These are phyloP conservation scores for Phytophthora fragariaefolia DNA, from an alignment of 352 stramenopile species.

Conservation along the genomic window DNA sequence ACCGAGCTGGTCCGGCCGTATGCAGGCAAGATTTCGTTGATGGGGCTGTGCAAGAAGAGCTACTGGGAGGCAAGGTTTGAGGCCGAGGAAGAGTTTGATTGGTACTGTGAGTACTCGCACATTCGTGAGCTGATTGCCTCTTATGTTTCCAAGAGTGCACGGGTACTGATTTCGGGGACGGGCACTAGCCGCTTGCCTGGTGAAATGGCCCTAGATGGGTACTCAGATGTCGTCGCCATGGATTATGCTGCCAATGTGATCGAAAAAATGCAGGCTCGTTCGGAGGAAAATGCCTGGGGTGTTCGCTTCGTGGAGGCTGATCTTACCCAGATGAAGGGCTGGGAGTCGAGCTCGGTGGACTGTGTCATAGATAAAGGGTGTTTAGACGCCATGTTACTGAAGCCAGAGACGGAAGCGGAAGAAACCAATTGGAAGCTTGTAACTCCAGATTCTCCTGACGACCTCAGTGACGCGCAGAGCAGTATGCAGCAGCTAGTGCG, in stretches of 20 bases:
- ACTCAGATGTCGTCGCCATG: slow-evolving; percentile 52
- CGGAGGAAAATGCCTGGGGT: slow-evolving; percentile 38
- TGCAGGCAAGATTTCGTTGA: slow-evolving; percentile 62
- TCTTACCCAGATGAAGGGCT: slow-evolving; percentile 54
- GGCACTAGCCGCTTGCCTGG: slow-evolving; percentile 56
- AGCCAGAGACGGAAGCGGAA: slow-evolving; percentile 49
- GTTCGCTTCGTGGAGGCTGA: slow-evolving; percentile 52
- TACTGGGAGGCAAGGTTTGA: slow-evolving; percentile 66
- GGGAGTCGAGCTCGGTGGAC: slow-evolving; percentile 43
- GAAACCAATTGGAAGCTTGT: slow-evolving; percentile 57
- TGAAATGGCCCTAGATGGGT: slow-evolving; percentile 57
- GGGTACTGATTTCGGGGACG: slow-evolving; percentile 52
- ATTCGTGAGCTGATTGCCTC: slow-evolving; percentile 45
- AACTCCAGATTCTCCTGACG: slow-evolving; percentile 44
- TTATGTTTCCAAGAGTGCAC: slow-evolving; percentile 38
- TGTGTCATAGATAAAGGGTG: slow-evolving; percentile 68
- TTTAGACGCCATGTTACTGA: slow-evolving; percentile 63
- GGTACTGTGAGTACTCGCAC: slow-evolving; percentile 61
- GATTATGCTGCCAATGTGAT: slow-evolving; percentile 66
- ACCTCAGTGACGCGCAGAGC: slow-evolving; percentile 42
- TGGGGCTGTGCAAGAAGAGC: slow-evolving; percentile 64
- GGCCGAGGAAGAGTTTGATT: slow-evolving; percentile 60
- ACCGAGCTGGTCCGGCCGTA: slow-evolving; percentile 48
- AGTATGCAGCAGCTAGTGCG: slow-evolving; percentile 54
- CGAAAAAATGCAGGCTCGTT: slow-evolving; percentile 50